Percentiles rank a stretch among this genome's conserved stretches.
These are phyloP conservation scores for Tetrahymena malaccensis DNA, from an alignment of 73 alveolate genomes.

Conservation along the genomic window DNA sequence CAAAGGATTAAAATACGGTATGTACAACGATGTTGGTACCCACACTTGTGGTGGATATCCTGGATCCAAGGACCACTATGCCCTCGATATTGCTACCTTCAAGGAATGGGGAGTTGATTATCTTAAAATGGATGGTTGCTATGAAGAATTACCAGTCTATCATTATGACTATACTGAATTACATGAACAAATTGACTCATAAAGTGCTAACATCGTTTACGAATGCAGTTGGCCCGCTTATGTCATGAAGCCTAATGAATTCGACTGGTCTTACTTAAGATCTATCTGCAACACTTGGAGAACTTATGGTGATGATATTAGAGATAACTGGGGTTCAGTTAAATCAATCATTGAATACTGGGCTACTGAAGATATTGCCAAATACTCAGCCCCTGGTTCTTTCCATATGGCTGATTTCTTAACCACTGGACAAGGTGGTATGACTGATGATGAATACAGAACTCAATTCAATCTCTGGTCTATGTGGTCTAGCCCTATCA, in stretches of 20 bases:
- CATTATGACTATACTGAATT: conserved; percentile 4
- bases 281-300: not conserved
- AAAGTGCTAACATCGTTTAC: not conserved
- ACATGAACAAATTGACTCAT: not conserved
- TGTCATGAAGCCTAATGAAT: not conserved
- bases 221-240: not conserved
- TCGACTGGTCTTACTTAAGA: not conserved
- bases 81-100: conserved; percentile 61
- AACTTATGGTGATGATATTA: not conserved
- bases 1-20: conserved; percentile 62
- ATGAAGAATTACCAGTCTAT: conserved; percentile 29
- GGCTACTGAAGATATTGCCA: not conserved
- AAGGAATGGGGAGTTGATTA: conserved; percentile 83
- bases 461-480: conserved; percentile 55
- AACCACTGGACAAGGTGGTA: conserved; percentile 58
- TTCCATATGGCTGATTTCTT: conserved; percentile 60
- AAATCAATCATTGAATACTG: not conserved
- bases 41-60: conserved; percentile 73
- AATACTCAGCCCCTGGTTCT: conserved; percentile 58
- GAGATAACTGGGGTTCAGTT: not conserved
- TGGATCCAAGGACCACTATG: conserved; percentile 66
- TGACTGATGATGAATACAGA: conserved; percentile 47
- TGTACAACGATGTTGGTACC: conserved; percentile 79
- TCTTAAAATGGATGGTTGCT: conserved; percentile 78
- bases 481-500: conserved; percentile 47